Evolutionary conservation across 2,329 filamentous ascomycete genomes (phyloP).

Genomic region (Keithomyces neogunnii): DNA sequence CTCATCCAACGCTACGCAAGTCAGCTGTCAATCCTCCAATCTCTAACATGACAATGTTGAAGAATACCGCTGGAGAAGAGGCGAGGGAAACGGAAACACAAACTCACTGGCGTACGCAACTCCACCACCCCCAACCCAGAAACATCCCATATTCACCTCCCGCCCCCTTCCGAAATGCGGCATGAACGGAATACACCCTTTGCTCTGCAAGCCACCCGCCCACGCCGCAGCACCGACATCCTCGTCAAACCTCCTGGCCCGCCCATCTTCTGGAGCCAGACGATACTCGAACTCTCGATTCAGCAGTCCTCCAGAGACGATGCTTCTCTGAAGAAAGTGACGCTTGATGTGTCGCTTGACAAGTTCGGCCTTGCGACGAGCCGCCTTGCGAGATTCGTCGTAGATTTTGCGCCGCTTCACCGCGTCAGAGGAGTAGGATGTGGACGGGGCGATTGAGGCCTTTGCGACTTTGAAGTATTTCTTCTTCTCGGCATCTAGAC

Average conservation of each 20-base stretch:
- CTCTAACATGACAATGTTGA: neutral
- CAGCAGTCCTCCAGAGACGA: constrained; percentile 20
- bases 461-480: constrained; percentile 63
- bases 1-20: constrained; percentile 23
- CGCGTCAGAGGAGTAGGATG: constrained; percentile 47
- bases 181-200: constrained; percentile 30
- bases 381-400: constrained; percentile 23
- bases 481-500: constrained; percentile 44
- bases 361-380: constrained; percentile 18
- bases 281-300: constrained; percentile 17
- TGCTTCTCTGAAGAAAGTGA: constrained; percentile 24
- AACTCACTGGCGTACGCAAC: constrained; percentile 36
- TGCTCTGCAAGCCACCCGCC: constrained; percentile 28
- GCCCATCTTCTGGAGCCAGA: constrained; percentile 11
- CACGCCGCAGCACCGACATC: constrained; percentile 27
- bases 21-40: neutral
- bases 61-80: neutral
- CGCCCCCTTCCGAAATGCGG: constrained; percentile 18
- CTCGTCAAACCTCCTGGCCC: constrained; percentile 13
- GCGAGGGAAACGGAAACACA: neutral
- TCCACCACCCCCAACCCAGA: constrained; percentile 31
- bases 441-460: constrained; percentile 41
- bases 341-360: constrained; percentile 31
- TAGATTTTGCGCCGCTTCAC: constrained; percentile 48
- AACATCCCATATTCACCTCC: constrained; percentile 27